Percentiles rank a stretch among this genome's conserved stretches.
Conservation (phyloP, 495 filamentous ascomycete species). For the Penicillium cataractarum region DNA sequence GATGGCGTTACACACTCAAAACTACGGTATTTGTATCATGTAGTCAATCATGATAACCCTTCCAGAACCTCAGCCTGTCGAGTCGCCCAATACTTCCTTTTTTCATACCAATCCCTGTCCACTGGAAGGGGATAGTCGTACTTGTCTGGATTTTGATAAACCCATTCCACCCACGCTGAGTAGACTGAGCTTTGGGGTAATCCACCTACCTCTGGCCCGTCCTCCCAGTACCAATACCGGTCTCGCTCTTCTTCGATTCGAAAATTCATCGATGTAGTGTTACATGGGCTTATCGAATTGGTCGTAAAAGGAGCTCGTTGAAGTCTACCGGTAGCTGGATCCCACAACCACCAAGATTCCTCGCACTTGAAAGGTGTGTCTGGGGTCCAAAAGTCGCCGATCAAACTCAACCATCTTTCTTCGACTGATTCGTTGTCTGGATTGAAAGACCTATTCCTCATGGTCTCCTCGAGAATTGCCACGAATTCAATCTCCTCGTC, state of each 20-base stretch:
- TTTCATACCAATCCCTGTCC: slow-evolving; percentile 2
- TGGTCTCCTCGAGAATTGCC: background rate
- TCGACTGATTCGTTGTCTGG: background rate
- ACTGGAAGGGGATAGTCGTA: slow-evolving; percentile 1
- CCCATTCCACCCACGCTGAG: slow-evolving; percentile 1
- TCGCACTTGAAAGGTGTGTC: background rate
- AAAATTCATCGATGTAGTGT: background rate
- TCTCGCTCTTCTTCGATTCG: background rate
- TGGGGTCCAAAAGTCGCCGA: background rate
- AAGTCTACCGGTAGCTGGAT: background rate
- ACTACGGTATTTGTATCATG: background rate
- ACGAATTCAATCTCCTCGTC: slow-evolving; percentile 2
- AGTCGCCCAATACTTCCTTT: slow-evolving; percentile 1
- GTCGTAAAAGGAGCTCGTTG: background rate
- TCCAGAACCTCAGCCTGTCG: slow-evolving; percentile 3
- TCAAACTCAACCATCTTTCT: background rate
- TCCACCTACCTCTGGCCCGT: too few relatives aligned
- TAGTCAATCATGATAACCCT: background rate
- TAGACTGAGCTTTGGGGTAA: background rate
- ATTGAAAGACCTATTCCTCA: background rate
- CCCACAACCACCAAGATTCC: background rate
- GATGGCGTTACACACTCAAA: too few relatives aligned
- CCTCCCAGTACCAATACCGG: background rate
- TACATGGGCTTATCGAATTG: background rate
- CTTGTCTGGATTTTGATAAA: background rate